Evolutionary conservation across 805 yeast genomes (phyloP).

Genomic region (Candida dajiaensis): DNA sequence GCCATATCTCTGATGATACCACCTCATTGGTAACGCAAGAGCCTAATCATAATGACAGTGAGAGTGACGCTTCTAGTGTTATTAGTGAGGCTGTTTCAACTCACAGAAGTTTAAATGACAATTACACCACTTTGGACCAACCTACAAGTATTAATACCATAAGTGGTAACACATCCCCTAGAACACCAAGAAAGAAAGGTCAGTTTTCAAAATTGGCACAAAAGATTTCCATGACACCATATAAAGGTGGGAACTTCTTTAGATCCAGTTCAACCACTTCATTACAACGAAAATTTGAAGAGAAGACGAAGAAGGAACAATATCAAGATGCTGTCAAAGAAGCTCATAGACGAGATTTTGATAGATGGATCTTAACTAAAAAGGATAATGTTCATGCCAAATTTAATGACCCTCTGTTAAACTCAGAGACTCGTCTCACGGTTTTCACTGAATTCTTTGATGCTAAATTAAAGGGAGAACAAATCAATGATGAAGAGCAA

Average conservation of each 20-base stretch:
- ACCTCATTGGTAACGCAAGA: neutral
- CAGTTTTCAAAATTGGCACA: constrained; percentile 7
- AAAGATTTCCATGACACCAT: constrained; percentile 16
- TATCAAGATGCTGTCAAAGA: constrained; percentile 11
- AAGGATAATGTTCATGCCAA: constrained; percentile 8
- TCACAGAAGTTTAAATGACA: neutral
- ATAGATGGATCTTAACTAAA: constrained; percentile 14
- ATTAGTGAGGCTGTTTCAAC: neutral
- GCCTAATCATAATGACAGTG: neutral
- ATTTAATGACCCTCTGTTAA: constrained; percentile 13
- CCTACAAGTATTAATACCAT: neutral
- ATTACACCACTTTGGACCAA: neutral
- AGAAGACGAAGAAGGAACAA: neutral
- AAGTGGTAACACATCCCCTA: neutral
- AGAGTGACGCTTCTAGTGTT: neutral
- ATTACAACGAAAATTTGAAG: neutral
- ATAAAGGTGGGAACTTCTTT: neutral
- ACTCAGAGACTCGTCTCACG: constrained; percentile 13
- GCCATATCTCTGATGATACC: no score
- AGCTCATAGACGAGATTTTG: constrained; percentile 12
- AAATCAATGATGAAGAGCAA: constrained; percentile 1
- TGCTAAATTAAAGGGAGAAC: constrained; percentile 5
- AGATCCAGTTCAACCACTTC: constrained; percentile 1
- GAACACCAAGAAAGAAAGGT: neutral
- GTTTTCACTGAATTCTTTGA: constrained; percentile 18